Base-by-base conservation (phyloP, 2,329 filamentous ascomycete species). In the Fusarium sp. region DNA sequence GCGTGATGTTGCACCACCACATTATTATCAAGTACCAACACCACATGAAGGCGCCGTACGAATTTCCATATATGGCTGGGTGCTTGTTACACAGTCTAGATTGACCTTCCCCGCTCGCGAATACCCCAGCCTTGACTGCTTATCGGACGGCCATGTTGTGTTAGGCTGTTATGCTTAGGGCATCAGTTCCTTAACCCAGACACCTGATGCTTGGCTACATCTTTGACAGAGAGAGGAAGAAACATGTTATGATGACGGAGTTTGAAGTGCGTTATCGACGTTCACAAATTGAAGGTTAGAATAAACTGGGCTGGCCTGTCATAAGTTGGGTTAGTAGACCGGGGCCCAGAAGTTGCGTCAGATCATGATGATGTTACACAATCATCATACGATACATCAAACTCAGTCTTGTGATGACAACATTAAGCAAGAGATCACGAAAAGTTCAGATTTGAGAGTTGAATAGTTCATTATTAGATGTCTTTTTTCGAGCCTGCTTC, bases 191-290 rank as follows among this genome's bases (percentile, higher is more conserved):
- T 52, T 30, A 66, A 43, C 61, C 66, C 52, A 46, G 29, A 67
- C 66, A 62, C 66, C 62, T 63, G 56, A 34, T 55, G 22, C 67
- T 70, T 70, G 56, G 66, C 67, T 45, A 27, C 53, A 47, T 65
- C 40, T 51, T 38, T n/a, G 10, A 10, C 34, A n/a, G 10, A 38
- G 18, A 11, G 32, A 47, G 53, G 49, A 30, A 42, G 29, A 22
- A 61, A 55, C 59, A 7, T 24, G 16, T 15, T 32, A 43, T 16
- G 22, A 14, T 34, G n/a, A 18, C 18, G 40, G 20, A 15, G 18
- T 15, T 7, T 27, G 32, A 16, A 29, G n/a, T 24, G 14, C 38
- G n/a, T 12, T 10, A n/a, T 53, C 15, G 22, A 22, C 24, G 15
- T 51, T n/a, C 34, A 22, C 16, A 10, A 11, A 29, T n/a, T 20